Evolutionary conservation across 202 grass and related monocot species (phyloP), one percentile per base, ranked within the genome.

Genomic region (Setaria italica): DNA sequence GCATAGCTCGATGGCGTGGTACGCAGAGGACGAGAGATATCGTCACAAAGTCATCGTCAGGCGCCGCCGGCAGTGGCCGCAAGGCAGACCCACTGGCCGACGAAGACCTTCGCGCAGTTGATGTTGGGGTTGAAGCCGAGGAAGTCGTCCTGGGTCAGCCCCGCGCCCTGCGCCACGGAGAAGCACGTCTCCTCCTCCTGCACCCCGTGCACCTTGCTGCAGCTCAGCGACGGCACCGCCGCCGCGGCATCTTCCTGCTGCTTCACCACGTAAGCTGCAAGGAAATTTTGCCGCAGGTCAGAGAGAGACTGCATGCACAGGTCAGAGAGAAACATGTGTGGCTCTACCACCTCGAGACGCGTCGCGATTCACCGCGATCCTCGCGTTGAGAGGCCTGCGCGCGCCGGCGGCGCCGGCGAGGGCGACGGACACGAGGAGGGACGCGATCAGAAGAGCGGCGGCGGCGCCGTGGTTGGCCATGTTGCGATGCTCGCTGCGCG

Each of bases 51-150:
- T 43, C 42, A 43, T 43, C 42, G 0, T 45, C 42, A 45, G 42
- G 42, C 42, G 42, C 54, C 3, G 25, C 25, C 25, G 25, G 25
- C 25, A 25, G 25, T 25, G 0, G 80, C 90, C 0, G 72, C 50
- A 39, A 90, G 51, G 79, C 91, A 93, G 54, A 93, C 67, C 91
- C 91, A 93, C 68, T 90, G 88, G 46, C 85, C 91, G 25, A 90
- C 48, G 65, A 90, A 93, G 43, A 88, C 10, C 53, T 48, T 77
- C 6, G 5, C n/a, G 67, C 91, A 90, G 79, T 88, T 75, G 82
- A 93, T 84, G 75, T 90, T 93, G 63, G 87, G 91, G 78, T 92
- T 90, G 88, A 90, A 85, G 9, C 13, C 12, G 3, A 87, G 79
- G 67, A 93, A 93, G 59, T 71, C 5, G 0, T 30, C 53, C 32